Evolutionary conservation across 371 early-diverging fungal genomes (phyloP).

Genomic region (Fennellomyces sp.): DNA sequence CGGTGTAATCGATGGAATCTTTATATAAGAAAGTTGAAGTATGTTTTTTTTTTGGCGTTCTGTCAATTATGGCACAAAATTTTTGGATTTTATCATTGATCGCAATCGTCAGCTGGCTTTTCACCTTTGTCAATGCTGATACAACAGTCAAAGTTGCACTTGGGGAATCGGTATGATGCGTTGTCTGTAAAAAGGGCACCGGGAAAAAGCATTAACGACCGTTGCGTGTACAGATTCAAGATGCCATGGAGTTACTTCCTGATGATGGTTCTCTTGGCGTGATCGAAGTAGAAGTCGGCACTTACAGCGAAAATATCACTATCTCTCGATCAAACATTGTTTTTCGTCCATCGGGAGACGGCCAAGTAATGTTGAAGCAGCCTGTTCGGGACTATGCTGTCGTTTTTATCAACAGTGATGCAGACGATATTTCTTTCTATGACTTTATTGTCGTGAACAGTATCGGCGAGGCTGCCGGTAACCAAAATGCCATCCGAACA

Average conservation of each 20-base stretch:
- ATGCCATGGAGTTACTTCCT: slow-evolving; percentile 12
- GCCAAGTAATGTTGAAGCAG: slow-evolving; percentile 5
- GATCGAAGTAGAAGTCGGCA: slow-evolving; percentile 12
- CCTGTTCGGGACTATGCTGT: slow-evolving; percentile 10
- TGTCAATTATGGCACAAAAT: too few relatives aligned
- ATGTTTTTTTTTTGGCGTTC: too few relatives aligned
- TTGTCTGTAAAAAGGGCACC: neutral
- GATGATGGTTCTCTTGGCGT: neutral
- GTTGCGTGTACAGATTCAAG: slow-evolving; percentile 10
- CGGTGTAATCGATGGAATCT: too few relatives aligned
- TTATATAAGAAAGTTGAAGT: too few relatives aligned
- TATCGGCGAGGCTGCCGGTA: slow-evolving; percentile 18
- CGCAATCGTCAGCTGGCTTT: neutral
- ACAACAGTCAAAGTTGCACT: neutral
- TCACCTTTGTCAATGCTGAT: neutral
- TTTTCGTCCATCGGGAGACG: slow-evolving; percentile 2
- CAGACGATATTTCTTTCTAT: slow-evolving; percentile 8
- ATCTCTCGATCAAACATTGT: slow-evolving; percentile 4
- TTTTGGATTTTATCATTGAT: neutral
- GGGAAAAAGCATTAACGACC: too few relatives aligned
- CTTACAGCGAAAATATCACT: slow-evolving; percentile 10
- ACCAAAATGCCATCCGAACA: slow-evolving; percentile 11
- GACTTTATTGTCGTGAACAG: slow-evolving; percentile 13
- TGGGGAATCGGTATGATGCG: neutral
- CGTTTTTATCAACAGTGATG: slow-evolving; percentile 2